phyloP scores from a whole-genome alignment of 129 eudicot species.

The Heracleum sosnowskyi region DNA sequence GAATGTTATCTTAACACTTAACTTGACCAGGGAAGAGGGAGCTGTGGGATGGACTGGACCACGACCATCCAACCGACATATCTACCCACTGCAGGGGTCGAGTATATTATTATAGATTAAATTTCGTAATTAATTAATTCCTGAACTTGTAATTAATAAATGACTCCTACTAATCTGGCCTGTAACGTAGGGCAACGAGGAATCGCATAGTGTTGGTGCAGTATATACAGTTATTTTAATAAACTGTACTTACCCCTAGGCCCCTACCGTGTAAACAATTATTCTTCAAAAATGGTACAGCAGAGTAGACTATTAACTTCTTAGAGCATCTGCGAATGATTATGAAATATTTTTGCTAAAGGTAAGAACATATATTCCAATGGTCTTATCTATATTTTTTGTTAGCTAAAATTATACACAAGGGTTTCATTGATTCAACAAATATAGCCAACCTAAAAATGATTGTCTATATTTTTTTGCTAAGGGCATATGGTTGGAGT shows the following conservation, averaged over 20 bases:
- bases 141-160: not conserved
- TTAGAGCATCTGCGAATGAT: too few relatives aligned
- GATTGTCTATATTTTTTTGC: too few relatives aligned
- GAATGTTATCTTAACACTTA: too few relatives aligned
- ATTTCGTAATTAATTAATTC: not conserved
- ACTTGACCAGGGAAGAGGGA: not conserved
- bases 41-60: not conserved
- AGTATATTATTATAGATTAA: not conserved
- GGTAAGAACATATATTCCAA: too few relatives aligned
- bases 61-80: slow-evolving; percentile 3
- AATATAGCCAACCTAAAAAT: too few relatives aligned
- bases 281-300: not conserved
- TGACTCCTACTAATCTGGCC: not conserved
- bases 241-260: not conserved
- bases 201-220: slow-evolving; percentile 5
- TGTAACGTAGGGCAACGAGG: not conserved
- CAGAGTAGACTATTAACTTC: not conserved
- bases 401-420: too few relatives aligned
- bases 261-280: not conserved
- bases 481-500: too few relatives aligned
- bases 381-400: too few relatives aligned
- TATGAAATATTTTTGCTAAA: too few relatives aligned
- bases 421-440: too few relatives aligned
- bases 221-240: not conserved
- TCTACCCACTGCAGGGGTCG: not conserved